A percentile compares a stretch with the other conserved stretches of the same genome.
Evolutionary conservation across 1,284 basidiomycete genomes (phyloP).

Genomic region (Rhodofomes roseus): DNA sequence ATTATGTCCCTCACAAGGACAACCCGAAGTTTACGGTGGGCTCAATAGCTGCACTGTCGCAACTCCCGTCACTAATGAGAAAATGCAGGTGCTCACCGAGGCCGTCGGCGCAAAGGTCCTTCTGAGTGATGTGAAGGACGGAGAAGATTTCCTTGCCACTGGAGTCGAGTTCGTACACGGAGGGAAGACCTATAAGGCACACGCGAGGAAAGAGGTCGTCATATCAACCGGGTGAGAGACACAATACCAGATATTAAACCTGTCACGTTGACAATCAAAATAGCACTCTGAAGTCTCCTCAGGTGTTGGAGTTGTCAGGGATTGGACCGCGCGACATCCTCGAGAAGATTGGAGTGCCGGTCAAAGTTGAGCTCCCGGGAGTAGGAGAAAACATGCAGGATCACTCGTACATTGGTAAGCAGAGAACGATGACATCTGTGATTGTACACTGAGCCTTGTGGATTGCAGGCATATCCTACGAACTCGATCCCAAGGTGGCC

Average conservation of each 20-base stretch:
- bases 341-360: constrained; percentile 23
- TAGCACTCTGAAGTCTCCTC: constrained; percentile 20
- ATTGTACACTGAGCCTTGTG: not conserved
- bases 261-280: not conserved
- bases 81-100: constrained; percentile 10
- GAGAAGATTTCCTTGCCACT: constrained; percentile 14
- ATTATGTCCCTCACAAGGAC: constrained; percentile 14
- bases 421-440: not conserved
- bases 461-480: not conserved
- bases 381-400: constrained; percentile 37
- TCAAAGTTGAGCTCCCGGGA: constrained; percentile 23
- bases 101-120: constrained; percentile 6
- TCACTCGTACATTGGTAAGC: constrained; percentile 15
- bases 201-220: constrained; percentile 22
- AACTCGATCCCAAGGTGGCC: not conserved
- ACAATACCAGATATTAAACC: not conserved
- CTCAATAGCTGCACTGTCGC: not conserved
- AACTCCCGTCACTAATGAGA: not conserved
- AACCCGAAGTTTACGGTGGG: constrained; percentile 13
- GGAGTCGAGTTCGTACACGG: constrained; percentile 24
- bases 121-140: constrained; percentile 3
- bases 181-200: constrained; percentile 13
- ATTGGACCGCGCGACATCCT: constrained; percentile 28
- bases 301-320: constrained; percentile 39
- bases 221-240: constrained; percentile 22